phyloP scores from a whole-genome alignment of 495 filamentous ascomycete species.

The Aspergillus campestris region DNA sequence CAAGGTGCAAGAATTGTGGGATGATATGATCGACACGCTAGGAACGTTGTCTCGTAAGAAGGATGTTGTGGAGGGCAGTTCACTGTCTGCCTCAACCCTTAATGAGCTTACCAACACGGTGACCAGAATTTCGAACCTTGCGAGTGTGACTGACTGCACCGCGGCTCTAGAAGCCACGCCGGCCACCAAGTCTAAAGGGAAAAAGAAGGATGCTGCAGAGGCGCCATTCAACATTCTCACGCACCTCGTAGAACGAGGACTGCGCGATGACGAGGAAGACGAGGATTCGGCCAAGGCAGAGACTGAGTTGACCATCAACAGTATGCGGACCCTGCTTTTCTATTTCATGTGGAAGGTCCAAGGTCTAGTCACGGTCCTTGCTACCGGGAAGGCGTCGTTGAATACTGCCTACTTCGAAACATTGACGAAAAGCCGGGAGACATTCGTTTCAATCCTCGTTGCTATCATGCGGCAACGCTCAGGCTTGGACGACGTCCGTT shows the following conservation, averaged over 20 bases:
- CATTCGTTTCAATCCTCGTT: constrained; percentile 52
- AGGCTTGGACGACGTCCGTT: constrained; percentile 64
- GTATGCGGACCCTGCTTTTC: constrained; percentile 64
- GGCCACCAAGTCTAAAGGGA: constrained; percentile 36
- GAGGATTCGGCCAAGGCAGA: constrained; percentile 61
- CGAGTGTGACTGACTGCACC: constrained; percentile 68
- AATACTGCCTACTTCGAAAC: constrained; percentile 42
- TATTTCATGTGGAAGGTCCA: constrained; percentile 95
- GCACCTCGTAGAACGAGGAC: constrained; percentile 57
- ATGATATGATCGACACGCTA: constrained; percentile 65
- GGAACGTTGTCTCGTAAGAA: constrained; percentile 56
- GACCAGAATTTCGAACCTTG: constrained; percentile 74
- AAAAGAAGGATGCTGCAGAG: constrained; percentile 34
- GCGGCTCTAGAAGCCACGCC: constrained; percentile 58
- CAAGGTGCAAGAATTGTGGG: constrained; percentile 78
- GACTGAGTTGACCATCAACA: constrained; percentile 62
- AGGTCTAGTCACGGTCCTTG: constrained; percentile 28
- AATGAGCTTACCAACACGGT: constrained; percentile 68
- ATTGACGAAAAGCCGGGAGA: constrained; percentile 34
- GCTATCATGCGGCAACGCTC: constrained; percentile 50
- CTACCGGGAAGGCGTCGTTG: constrained; percentile 37
- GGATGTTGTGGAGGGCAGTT: constrained; percentile 54
- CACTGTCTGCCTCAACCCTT: constrained; percentile 51
- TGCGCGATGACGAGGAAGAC: constrained; percentile 47
- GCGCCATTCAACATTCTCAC: constrained; percentile 61